A percentile compares a stretch with the other conserved stretches of the same genome.
Evolutionary conservation across 257 asterid species (phyloP).

Genomic region (Petrea volubilis): DNA sequence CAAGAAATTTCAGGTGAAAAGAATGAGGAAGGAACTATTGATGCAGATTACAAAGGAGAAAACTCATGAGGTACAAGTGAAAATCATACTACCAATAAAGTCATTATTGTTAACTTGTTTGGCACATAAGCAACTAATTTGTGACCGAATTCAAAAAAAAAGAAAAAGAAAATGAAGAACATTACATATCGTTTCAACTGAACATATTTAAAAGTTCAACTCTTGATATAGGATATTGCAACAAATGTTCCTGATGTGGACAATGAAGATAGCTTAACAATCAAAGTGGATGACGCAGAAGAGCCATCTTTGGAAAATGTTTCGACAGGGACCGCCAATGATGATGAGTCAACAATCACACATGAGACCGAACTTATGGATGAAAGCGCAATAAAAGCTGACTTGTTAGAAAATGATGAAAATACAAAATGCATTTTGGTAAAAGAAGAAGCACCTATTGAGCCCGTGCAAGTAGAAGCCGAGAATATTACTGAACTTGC

Average conservation of each 20-base stretch:
- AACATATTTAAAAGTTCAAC: not conserved
- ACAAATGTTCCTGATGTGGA: conserved; percentile 5
- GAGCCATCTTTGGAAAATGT: conserved; percentile 4
- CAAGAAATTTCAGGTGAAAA: conserved; percentile 24
- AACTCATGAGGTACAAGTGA: conserved; percentile 17
- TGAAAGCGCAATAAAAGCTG: conserved; percentile 9
- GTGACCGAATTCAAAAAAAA: not conserved
- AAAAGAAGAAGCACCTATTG: conserved; percentile 24
- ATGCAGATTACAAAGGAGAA: conserved; percentile 22
- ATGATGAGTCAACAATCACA: not conserved
- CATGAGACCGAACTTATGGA: conserved; percentile 2
- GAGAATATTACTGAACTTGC: conserved; percentile 7
- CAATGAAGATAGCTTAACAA: conserved; percentile 6
- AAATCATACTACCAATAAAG: not conserved
- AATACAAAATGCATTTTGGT: not conserved
- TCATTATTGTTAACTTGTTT: not conserved
- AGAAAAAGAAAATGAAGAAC: conserved; percentile 2
- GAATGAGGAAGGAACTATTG: conserved; percentile 18
- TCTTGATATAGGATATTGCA: conserved; percentile 17
- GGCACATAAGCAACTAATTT: not conserved
- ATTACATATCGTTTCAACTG: not conserved
- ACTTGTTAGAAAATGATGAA: conserved; percentile 1
- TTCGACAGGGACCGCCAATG: not conserved
- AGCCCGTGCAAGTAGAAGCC: conserved; percentile 24
- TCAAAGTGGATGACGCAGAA: conserved; percentile 21